Percentiles rank a stretch among this genome's conserved stretches.
Evolutionary conservation across 2,329 filamentous ascomycete genomes (phyloP).

Genomic region (Botrytis cinerea): DNA sequence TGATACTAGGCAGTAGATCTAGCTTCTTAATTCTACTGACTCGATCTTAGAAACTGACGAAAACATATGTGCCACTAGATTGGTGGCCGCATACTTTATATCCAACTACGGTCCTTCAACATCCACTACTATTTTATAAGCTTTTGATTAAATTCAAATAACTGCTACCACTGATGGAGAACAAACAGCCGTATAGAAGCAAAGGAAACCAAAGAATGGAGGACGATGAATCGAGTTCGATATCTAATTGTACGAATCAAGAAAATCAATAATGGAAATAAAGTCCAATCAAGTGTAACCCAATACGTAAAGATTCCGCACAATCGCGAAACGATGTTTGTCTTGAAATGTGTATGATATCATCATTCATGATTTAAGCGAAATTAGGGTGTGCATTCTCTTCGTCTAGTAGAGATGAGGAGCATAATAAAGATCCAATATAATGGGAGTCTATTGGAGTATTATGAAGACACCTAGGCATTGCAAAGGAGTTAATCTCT

Average conservation of each 20-base stretch:
- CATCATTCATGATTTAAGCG: background rate
- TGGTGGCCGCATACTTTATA: background rate
- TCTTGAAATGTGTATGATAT: background rate
- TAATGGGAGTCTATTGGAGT: background rate
- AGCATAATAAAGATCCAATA: background rate
- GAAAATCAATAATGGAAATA: fast-evolving
- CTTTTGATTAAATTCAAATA: background rate
- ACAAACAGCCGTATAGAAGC: background rate
- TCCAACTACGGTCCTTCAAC: background rate
- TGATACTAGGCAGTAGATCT: background rate
- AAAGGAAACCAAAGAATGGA: background rate
- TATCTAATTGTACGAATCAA: background rate
- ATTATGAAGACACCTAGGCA: background rate
- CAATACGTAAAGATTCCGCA: background rate
- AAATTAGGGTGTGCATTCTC: background rate
- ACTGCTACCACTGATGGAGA: background rate
- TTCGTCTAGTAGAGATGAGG: background rate
- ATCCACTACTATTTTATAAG: background rate
- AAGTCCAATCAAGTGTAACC: background rate
- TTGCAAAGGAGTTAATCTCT: background rate
- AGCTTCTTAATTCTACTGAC: background rate
- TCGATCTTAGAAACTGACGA: background rate
- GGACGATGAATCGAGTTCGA: background rate
- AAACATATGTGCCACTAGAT: background rate
- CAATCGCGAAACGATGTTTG: background rate